These are phyloP conservation scores for Nemophila menziesii DNA, from an alignment of 257 asterid genomes.

Conservation along the genomic window DNA sequence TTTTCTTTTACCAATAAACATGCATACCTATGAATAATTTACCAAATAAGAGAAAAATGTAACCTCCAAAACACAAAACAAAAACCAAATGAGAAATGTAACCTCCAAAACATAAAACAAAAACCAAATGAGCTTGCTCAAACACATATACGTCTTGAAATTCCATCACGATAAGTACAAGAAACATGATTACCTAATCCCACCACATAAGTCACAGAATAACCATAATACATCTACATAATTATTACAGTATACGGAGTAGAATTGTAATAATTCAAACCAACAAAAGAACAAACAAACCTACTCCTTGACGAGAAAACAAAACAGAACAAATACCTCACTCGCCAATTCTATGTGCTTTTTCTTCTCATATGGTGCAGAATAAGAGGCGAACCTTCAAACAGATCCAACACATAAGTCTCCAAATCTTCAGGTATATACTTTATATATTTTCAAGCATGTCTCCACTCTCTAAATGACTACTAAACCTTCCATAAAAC, in stretches of 20 bases:
- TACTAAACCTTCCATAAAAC: constrained; percentile 76
- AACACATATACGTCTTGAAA: neutral
- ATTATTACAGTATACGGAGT: constrained; percentile 32
- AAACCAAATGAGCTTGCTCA: neutral
- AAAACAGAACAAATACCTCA: constrained; percentile 30
- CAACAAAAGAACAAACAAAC: constrained; percentile 21
- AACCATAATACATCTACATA: constrained; percentile 39
- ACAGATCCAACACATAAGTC: constrained; percentile 73
- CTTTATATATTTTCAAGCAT: constrained; percentile 77
- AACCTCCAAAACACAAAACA: too few species aligned
- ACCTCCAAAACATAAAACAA: neutral
- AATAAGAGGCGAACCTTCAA: constrained; percentile 80
- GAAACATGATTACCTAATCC: constrained; percentile 17
- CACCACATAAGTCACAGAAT: constrained; percentile 2
- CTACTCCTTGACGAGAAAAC: constrained; percentile 21
- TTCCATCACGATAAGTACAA: constrained; percentile 19
- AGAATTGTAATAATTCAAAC: constrained; percentile 26
- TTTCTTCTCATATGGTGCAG: constrained; percentile 86
- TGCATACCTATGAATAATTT: too few species aligned
- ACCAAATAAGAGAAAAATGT: too few species aligned
- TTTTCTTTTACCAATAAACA: too few species aligned
- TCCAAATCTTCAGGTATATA: constrained; percentile 75
- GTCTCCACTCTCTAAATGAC: constrained; percentile 73
- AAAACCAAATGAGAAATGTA: too few species aligned
- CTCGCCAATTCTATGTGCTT: constrained; percentile 46